Percentiles rank a stretch among this genome's conserved stretches.
phyloP scores from a whole-genome alignment of 768 basidiomycete species.

The Candolleomyces eurysporus region DNA sequence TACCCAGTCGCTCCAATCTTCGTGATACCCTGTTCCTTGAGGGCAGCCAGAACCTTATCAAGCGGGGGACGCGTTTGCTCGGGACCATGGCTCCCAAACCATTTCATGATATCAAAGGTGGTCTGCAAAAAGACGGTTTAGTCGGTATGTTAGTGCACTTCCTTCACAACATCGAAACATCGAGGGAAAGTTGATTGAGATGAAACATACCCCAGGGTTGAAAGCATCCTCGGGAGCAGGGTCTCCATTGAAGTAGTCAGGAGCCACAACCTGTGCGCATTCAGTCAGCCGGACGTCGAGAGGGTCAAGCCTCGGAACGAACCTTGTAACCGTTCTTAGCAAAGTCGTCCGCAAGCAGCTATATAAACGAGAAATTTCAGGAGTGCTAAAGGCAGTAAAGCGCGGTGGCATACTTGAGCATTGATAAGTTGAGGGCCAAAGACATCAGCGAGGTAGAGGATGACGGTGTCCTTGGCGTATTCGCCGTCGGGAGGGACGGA shows the following conservation, averaged over 20 bases:
- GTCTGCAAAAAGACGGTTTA: background rate
- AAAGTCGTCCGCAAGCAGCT: slow-evolving; percentile 44
- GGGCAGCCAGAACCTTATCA: slow-evolving; percentile 53
- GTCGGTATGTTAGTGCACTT: background rate
- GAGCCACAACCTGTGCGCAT: slow-evolving; percentile 30
- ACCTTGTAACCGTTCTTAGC: slow-evolving; percentile 47
- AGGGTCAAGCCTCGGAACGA: background rate
- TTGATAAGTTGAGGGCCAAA: slow-evolving; percentile 52
- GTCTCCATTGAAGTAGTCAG: slow-evolving; percentile 44
- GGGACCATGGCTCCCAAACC: slow-evolving; percentile 42
- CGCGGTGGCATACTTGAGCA: slow-evolving; percentile 29
- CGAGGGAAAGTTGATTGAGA: slow-evolving; percentile 27
- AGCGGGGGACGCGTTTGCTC: slow-evolving; percentile 44
- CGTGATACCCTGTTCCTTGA: slow-evolving; percentile 60
- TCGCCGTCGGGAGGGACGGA: slow-evolving; percentile 45
- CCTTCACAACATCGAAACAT: slow-evolving; percentile 27
- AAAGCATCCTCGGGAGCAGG: slow-evolving; percentile 36
- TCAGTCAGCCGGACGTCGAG: background rate
- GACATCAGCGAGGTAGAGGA: slow-evolving; percentile 54
- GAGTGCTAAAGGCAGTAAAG: background rate
- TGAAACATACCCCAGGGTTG: slow-evolving; percentile 24
- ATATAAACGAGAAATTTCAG: background rate
- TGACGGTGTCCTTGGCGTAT: slow-evolving; percentile 53
- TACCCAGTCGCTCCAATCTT: slow-evolving; percentile 61
- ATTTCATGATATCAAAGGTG: slow-evolving; percentile 19